Evolutionary conservation across 2,329 filamentous ascomycete genomes (phyloP).

Genomic region (Colletotrichum viniferum): DNA sequence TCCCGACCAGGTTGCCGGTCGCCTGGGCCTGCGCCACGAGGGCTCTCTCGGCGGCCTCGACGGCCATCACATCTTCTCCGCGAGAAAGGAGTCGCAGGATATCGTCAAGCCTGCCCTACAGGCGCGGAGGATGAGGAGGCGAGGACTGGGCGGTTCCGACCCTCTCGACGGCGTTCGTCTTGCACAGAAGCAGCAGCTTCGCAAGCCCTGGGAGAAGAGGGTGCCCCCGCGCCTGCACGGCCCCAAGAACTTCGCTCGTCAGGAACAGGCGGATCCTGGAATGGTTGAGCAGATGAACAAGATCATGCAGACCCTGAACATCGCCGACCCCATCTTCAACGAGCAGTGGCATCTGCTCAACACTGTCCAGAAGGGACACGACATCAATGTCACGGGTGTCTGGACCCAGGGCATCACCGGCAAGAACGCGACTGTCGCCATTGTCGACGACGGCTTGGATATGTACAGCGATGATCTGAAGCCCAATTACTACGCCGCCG

Average conservation of each 20-base stretch:
- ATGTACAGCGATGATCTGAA: slow-evolving; percentile 94
- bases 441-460: slow-evolving; percentile 95
- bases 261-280: slow-evolving; percentile 32
- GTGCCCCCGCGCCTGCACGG: slow-evolving; percentile 38
- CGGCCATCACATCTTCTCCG: slow-evolving; percentile 85
- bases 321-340: slow-evolving; percentile 87
- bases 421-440: slow-evolving; percentile 85
- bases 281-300: slow-evolving; percentile 63
- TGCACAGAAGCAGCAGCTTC: slow-evolving; percentile 73
- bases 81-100: slow-evolving; percentile 66
- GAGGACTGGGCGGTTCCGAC: slow-evolving; percentile 55
- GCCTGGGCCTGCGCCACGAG: slow-evolving; percentile 79
- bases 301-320: slow-evolving; percentile 71
- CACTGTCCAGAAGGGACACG: slow-evolving; percentile 78
- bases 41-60: slow-evolving; percentile 79
- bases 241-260: slow-evolving; percentile 10
- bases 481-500: slow-evolving; percentile 90
- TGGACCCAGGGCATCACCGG: slow-evolving; percentile 93
- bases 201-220: slow-evolving; percentile 58
- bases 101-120: slow-evolving; percentile 59
- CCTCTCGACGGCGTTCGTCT: slow-evolving; percentile 77
- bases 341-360: slow-evolving; percentile 98
- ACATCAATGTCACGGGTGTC: slow-evolving; percentile 93
- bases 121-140: slow-evolving; percentile 65
- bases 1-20: slow-evolving; percentile 71